Evolutionary conservation across 164 flowering plant species (phyloP), one percentile per base, ranked within the genome.

Genomic region (Annona squamosa): DNA sequence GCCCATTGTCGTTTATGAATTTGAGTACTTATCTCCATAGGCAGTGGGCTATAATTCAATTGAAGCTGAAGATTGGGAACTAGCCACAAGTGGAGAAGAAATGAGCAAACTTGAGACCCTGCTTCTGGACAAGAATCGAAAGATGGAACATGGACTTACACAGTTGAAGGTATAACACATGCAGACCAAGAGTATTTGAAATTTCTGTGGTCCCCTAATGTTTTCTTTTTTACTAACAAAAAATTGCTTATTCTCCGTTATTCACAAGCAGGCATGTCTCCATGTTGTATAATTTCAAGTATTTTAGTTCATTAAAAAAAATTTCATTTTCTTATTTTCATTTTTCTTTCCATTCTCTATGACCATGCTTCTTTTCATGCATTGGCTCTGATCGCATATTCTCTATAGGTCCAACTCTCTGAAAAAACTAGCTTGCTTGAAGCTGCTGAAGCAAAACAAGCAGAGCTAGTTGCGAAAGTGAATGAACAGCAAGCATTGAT

Each of bases 41-140:
- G 98, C 99, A 76, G 99, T 93, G 67, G 98, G 98, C 73, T 96
- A 96, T 83, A 96, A 93, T 84, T 93, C 99, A 69, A 91, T 93
- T 75, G 99, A 96, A 82, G 93, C 93, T 70, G 99, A 96, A 79
- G 99, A 96, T 77, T 96, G 99, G 99, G 99, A 96, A 82, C 85
- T 81, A 73, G 97, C 98, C 71, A 96, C 99, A 17, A 87, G 89
- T 77, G 97, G 93, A 77, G 97, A 92, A 82, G 97, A 96, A 81
- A 90, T 96, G 98, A 96, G 97, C 88, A 92, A 90, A 79, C 82
- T 96, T 85, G 99, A 96, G 82, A 86, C 92, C 46, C 84, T 93
- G 77, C 91, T 96, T 79, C 98, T 96, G 73, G 98, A 93, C 78
- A 96, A 96, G 85, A 96, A 96, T 81, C 86, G 92, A 65, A 96